phyloP scores from a whole-genome alignment of 2,329 filamentous ascomycete species.

The Byssochlamys sp. region DNA sequence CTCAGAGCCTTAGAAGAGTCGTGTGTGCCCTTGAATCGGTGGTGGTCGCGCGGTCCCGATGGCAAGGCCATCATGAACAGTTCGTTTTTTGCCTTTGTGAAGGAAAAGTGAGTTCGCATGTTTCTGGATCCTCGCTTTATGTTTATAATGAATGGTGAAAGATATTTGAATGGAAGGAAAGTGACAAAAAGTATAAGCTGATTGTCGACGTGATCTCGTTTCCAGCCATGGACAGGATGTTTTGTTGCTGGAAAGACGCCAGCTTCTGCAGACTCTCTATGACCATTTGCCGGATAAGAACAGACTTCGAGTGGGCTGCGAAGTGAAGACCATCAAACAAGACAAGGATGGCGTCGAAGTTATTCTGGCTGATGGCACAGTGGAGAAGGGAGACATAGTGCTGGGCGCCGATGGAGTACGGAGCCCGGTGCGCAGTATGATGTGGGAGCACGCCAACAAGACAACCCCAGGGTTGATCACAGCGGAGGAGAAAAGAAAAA shows the following conservation, averaged over 20 bases:
- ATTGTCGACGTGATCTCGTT: neutral
- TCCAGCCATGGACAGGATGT: slow-evolving; percentile 4
- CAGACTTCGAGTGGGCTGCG: slow-evolving; percentile 18
- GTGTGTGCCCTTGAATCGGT: slow-evolving; percentile 9
- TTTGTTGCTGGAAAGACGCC: neutral
- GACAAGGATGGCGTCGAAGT: slow-evolving; percentile 16
- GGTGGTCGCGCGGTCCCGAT: neutral
- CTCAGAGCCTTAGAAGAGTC: slow-evolving; percentile 21
- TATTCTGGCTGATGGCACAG: slow-evolving; percentile 23
- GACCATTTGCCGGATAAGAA: slow-evolving; percentile 14
- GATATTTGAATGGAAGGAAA: neutral
- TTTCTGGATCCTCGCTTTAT: neutral
- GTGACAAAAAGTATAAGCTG: slow-evolving; percentile 7
- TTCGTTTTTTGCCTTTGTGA: slow-evolving; percentile 4
- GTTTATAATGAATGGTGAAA: neutral
- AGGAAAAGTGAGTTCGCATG: neutral
- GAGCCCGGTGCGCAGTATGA: slow-evolving; percentile 25
- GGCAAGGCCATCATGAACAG: slow-evolving; percentile 10
- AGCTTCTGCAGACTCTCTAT: slow-evolving; percentile 15
- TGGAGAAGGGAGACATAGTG: slow-evolving; percentile 24
- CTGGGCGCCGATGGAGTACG: slow-evolving; percentile 35
- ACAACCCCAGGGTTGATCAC: slow-evolving; percentile 1
- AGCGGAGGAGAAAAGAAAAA: neutral
- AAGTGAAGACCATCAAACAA: slow-evolving; percentile 6
- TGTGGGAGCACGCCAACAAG: slow-evolving; percentile 14